Percentiles rank a stretch among this genome's conserved stretches.
These are phyloP conservation scores for Senna tora DNA, from an alignment of 306 rosid genomes.

Conservation along the genomic window DNA sequence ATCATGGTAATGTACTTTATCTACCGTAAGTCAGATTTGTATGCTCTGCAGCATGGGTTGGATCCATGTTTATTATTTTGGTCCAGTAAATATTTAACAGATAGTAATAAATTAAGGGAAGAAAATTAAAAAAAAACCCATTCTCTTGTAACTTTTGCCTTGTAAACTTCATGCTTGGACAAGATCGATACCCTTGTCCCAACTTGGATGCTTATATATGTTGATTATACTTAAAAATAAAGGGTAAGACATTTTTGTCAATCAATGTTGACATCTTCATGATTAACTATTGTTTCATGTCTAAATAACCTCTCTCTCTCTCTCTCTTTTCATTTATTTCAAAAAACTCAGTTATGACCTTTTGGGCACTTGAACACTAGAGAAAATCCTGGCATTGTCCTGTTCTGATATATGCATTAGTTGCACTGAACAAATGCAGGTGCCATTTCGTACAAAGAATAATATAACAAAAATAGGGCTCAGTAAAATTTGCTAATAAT, in stretches of 20 bases:
- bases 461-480: neutral
- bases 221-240: neutral
- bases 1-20: constrained; percentile 70
- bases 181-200: neutral
- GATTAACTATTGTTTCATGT: neutral
- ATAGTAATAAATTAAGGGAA: neutral
- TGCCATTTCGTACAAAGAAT: neutral
- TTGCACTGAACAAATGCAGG: neutral
- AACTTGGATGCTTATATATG: neutral
- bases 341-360: neutral
- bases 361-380: constrained; percentile 6
- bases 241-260: constrained; percentile 1
- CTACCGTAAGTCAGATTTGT: constrained; percentile 14
- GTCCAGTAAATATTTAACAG: constrained; percentile 6
- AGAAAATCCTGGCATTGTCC: constrained; percentile 14
- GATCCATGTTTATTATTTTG: constrained; percentile 13
- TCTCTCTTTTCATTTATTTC: neutral
- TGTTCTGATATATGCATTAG: neutral
- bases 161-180: constrained; percentile 6
- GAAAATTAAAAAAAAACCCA: neutral
- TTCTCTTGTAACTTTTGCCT: neutral
- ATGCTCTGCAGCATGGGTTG: constrained; percentile 13
- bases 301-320: neutral
- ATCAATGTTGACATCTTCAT: neutral
- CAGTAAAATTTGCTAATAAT: neutral